Base-by-base conservation (phyloP, 2,329 filamentous ascomycete genomes). In the Cladophialophora psammophila region DNA sequence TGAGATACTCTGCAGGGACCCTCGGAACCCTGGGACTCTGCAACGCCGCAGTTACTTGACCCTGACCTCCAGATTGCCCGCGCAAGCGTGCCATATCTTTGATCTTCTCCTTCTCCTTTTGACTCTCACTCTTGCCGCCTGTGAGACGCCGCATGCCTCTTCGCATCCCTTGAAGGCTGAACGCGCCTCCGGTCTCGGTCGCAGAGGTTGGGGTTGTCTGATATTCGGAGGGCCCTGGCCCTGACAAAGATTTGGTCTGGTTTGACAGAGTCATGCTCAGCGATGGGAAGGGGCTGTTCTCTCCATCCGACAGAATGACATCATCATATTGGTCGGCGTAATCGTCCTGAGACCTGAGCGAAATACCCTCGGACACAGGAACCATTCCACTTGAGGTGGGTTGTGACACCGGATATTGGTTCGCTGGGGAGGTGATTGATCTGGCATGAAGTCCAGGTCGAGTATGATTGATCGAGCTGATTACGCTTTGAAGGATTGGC, bases 391-490 rank as follows among this genome's bases (percentile, higher is more conserved):
- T 61, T 26, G 65, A 56, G 3, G 66, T 32, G 75, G 78, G 65
- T 59, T 71, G 73, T 26, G 69, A 71, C 31, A 64, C 68, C 50
- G 78, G 78, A 52, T 82, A 78, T 65, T 84, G 81, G 68, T 86
- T 86, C 13, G 83, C 84, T 0, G 94, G 94, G 0, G 92, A 96
- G 0, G 94, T 97, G 60, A 96, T 87, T 12, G 93, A 96, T 18
- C 94, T 89, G 5, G 88, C 86, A 76, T 97, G 94, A 20, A 96
- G 82, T 2, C 86, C 86, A 0, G 92, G 91, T 5, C 93, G 84
- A 92, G 96, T 0, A 93, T 97, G 63, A 96, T 86, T 15, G 92
- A 96, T n/a, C 93, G 89, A 5, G 87, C 86, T 76, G 96, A 93
- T 20, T 95, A 82, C 2, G 85, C 86, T 0, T 92, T 91, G 6